Percentiles rank a stretch among this genome's conserved stretches.
Conservation (phyloP, 352 stramenopile species). For the Globisporangium recalcitrans region DNA sequence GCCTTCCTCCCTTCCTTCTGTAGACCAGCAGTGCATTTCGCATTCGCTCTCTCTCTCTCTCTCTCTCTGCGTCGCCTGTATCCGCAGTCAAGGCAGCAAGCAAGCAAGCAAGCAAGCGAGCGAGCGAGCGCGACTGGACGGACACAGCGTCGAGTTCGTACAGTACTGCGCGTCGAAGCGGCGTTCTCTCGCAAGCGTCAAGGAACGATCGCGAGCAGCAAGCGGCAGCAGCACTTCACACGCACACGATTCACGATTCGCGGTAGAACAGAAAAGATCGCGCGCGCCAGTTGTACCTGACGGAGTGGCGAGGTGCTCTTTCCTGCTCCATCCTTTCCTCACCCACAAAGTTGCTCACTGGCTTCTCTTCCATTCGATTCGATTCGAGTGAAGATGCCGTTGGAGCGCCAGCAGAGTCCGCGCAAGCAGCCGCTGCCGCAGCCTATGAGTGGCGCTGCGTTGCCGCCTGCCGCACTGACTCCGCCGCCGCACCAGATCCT, state of each 20-base stretch:
- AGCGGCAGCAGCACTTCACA: too few relatives aligned
- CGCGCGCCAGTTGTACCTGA: background rate
- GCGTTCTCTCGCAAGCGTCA: background rate
- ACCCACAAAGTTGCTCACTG: background rate
- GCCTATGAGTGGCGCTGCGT: slow-evolving; percentile 11
- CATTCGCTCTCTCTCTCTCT: background rate
- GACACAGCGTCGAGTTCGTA: background rate
- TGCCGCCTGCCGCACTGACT: background rate
- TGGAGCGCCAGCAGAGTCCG: slow-evolving; percentile 20
- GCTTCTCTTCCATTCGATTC: background rate
- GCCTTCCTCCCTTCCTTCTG: background rate
- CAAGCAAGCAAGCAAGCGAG: too few relatives aligned
- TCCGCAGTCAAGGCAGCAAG: background rate
- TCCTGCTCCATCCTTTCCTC: background rate
- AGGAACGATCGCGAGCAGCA: background rate
- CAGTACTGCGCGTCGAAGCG: background rate
- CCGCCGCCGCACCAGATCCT: slow-evolving; percentile 35
- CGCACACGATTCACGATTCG: background rate
- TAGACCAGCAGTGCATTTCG: background rate
- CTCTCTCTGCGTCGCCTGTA: too few relatives aligned
- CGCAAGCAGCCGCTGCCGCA: slow-evolving; percentile 5
- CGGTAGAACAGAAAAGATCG: background rate
- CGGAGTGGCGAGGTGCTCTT: background rate
- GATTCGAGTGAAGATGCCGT: slow-evolving; percentile 2
- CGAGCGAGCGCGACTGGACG: background rate